A percentile compares a stretch with the other conserved stretches of the same genome.
phyloP scores from a whole-genome alignment of 495 filamentous ascomycete genomes.

The Neurospora sp. region DNA sequence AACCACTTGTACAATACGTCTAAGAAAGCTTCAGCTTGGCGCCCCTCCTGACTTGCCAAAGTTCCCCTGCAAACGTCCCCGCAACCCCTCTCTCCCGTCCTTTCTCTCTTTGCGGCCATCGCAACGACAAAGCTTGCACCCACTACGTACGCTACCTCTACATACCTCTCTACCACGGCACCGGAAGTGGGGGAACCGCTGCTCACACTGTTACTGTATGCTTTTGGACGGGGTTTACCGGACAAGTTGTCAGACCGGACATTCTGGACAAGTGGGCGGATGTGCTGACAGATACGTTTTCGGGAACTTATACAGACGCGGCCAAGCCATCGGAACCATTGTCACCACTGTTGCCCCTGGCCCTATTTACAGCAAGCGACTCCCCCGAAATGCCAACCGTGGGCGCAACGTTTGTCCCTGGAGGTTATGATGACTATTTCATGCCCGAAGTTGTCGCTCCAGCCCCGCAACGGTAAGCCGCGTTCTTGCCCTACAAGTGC shows the following conservation, averaged over 20 bases:
- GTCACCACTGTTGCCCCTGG: not conserved
- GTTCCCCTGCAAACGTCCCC: not conserved
- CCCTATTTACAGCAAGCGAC: slow-evolving; percentile 21
- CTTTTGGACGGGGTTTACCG: not conserved
- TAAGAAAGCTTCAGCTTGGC: not conserved
- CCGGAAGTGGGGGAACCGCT: not conserved
- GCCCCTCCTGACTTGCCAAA: not conserved
- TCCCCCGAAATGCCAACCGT: slow-evolving; percentile 42
- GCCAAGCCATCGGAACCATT: slow-evolving; percentile 14
- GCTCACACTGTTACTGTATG: not conserved
- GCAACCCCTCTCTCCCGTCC: not conserved
- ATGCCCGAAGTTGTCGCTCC: slow-evolving; percentile 56
- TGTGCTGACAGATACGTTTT: slow-evolving; percentile 25
- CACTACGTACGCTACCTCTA: not conserved
- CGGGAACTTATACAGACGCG: slow-evolving; percentile 29
- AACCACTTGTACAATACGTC: not conserved
- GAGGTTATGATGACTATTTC: slow-evolving; percentile 81
- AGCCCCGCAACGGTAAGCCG: slow-evolving; percentile 75
- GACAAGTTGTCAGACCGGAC: not conserved
- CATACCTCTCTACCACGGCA: not conserved
- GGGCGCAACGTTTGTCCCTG: slow-evolving; percentile 84
- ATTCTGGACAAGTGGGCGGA: not conserved
- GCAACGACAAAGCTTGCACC: not conserved
- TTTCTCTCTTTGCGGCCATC: not conserved
- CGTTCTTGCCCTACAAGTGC: not conserved